Base-by-base conservation (phyloP, 2,329 filamentous ascomycete species). In the Pseudogymnoascus sp. region DNA sequence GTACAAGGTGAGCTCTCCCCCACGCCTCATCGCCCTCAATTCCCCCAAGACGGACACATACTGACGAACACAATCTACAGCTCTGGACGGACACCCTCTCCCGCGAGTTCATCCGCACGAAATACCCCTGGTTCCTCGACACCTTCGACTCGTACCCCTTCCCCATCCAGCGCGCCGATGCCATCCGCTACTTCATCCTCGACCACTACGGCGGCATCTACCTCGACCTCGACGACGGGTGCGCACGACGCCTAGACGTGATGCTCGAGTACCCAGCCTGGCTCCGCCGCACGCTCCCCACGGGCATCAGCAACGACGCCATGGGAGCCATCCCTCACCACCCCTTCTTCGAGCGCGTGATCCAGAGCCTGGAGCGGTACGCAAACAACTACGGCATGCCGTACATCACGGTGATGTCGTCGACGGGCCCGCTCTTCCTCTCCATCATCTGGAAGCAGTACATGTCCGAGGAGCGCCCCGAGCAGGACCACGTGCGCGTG, bases 361-460 rank as follows among this genome's bases (percentile, higher is more conserved):
- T 91, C 69, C 82, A 89, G 66, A 80, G 82, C 11, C 78, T 93
- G n/a, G 81, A 84, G 64, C 79, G 81, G 62, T 90, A 90, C 74
- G 82, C 89, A 71, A 81, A 84, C 64, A 84, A 83, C 67, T 93
- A 89, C 89, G 66, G 65, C 16, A 68, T 74, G 60, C 78, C 78
- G 0, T 91, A 93, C 74, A 88, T 90, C 70, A 90, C 88, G 23
- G 88, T 93, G 69, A 93, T 93, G 90, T 87, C 88, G 56, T 86
- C 85, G 8, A 90, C 90, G 0, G 89, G 89, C 0, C 89, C 89
- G 0, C 78, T 93, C 31, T 93, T 91, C 77, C 76, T 93, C 53
- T 90, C 85, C 63, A 83, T 92, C 42, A 82, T 90, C 65, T 89
- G 89, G 87, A 86, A 89, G 71, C 85, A 90, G 73, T 92, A 89